Evolutionary conservation across 495 filamentous ascomycete genomes (phyloP), one percentile per base, ranked within the genome.

Genomic region (Aspergillus olivimuriae): DNA sequence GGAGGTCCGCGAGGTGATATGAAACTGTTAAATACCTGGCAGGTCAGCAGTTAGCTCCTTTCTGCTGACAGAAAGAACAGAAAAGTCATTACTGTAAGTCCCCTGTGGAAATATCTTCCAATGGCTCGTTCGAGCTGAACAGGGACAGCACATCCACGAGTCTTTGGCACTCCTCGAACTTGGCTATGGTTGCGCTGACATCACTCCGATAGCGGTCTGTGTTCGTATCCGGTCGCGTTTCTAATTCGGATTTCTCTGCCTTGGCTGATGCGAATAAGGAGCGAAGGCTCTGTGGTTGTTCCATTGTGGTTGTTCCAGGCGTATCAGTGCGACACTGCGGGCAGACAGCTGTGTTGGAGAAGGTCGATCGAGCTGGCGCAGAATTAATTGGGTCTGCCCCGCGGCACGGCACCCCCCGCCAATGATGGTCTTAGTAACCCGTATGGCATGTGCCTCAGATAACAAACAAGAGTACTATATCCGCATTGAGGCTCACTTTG

Each of bases 1-100:
- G 63, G 4, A 89, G 70, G 48, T 88, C 83, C 5, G 82, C 86
- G 17, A 87, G 63, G 44, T 74, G 73, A 55, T 79, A 86, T 63
- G 82, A 73, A 41, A 86, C 72, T 2, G 78, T 68, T 47, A 91
- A 69, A 55, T 83, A 90, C 56, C 82, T 86, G 15, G 15, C n/a
- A 3, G 4, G 34, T 14, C 9, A 32, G 9, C 50, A n/a, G n/a
- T 62, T 44, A 63, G 58, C 41, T 20, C 39, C 5, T 44, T 23
- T 17, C 8, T n/a, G n/a, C n/a, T n/a, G n/a, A n/a, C n/a, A n/a
- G n/a, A n/a, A n/a, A n/a, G n/a, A n/a, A n/a, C n/a, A n/a, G n/a
- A n/a, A n/a, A n/a, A n/a, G n/a, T n/a, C n/a, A n/a, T n/a, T 76
- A 95, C 76, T 83, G 85, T 33, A 98, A 62, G 62, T 92, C 81